A percentile compares a stretch with the other conserved stretches of the same genome.
Evolutionary conservation across 345 rosid species (phyloP).

Genomic region (Brassica juncea): DNA sequence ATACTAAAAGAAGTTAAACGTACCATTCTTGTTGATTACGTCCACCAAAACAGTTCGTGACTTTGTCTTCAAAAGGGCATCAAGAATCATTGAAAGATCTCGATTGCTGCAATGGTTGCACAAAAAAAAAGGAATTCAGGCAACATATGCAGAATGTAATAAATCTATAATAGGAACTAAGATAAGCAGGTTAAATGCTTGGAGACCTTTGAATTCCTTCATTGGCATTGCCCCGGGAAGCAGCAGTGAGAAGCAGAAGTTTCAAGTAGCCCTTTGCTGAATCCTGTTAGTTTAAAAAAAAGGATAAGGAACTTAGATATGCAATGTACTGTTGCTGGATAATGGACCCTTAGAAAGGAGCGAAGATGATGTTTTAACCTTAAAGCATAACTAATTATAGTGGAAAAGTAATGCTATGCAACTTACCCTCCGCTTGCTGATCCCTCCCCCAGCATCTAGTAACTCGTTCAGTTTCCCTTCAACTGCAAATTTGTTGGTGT

Average conservation of each 20-base stretch:
- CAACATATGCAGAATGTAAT: conserved; percentile 1
- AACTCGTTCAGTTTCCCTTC: conserved; percentile 93
- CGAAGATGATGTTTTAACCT: conserved; percentile 12
- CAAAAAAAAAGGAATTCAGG: conserved; percentile 31
- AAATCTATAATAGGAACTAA: conserved; percentile 13
- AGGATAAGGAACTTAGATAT: conserved; percentile 30
- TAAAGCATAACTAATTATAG: conserved; percentile 8
- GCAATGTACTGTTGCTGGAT: neutral
- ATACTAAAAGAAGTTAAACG: conserved; percentile 26
- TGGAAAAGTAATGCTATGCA: conserved; percentile 25
- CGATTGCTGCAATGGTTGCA: conserved; percentile 73
- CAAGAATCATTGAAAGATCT: conserved; percentile 98
- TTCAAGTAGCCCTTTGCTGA: conserved; percentile 90
- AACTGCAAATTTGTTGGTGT: conserved; percentile 53
- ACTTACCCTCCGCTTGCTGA: conserved; percentile 86
- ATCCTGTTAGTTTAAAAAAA: conserved; percentile 57
- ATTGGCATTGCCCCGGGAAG: conserved; percentile 78
- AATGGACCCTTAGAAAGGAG: neutral
- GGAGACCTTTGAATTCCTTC: conserved; percentile 92
- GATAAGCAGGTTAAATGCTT: conserved; percentile 23
- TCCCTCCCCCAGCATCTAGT: conserved; percentile 91
- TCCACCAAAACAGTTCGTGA: conserved; percentile 79
- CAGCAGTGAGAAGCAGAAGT: conserved; percentile 94
- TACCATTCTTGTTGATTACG: conserved; percentile 91
- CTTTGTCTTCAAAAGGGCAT: conserved; percentile 95